Evolutionary conservation across 2,329 filamentous ascomycete genomes (phyloP), one percentile per base, ranked within the genome.

Genomic region (Aspergillus sp.): DNA sequence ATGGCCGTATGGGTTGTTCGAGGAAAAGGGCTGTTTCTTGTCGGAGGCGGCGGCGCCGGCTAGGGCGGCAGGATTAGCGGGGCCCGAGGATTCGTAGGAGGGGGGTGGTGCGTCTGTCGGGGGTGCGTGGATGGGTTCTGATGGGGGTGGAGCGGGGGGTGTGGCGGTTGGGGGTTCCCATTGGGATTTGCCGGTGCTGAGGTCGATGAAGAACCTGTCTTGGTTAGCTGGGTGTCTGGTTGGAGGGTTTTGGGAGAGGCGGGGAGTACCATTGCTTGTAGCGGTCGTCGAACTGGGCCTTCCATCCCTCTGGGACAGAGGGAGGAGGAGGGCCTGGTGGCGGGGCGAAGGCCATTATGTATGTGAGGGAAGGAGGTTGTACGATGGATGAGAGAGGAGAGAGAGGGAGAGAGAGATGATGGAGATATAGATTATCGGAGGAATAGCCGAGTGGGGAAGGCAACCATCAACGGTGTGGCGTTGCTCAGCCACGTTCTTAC

Each of bases 171-270:
- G 91, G 61, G 84, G 87, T 4, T 95, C 88, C 92, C 92, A 96
- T 80, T 93, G 88, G 4, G 92, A 95, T 67, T 88, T 81, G 65
- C 94, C 94, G 59, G 91, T 96, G 72, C 86, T 83, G 55, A 88
- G 83, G 76, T 96, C 94, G 55, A 96, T 88, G 76, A 89, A 96
- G 82, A 94, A 96, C 87, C 87, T 90, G 57, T 7, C 17, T n/a
- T 7, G 49, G 16, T 33, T 26, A 26, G 24, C 3, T 30, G 14
- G 11, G 14, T 17, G 16, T 17, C 35, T 16, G 32, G 4, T 8
- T 16, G n/a, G 36, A n/a, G n/a, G n/a, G n/a, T n/a, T 8, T 42
- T 20, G 10, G 11, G 35, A 48, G 9, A 45, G 49, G 17, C 20
- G 8, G 59, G 75, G 22, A 7, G 60, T 67, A 85, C 86, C 89